A percentile compares a stretch with the other conserved stretches of the same genome.
phyloP scores from a whole-genome alignment of 2,329 filamentous ascomycete genomes.

The Penicillium sp. region DNA sequence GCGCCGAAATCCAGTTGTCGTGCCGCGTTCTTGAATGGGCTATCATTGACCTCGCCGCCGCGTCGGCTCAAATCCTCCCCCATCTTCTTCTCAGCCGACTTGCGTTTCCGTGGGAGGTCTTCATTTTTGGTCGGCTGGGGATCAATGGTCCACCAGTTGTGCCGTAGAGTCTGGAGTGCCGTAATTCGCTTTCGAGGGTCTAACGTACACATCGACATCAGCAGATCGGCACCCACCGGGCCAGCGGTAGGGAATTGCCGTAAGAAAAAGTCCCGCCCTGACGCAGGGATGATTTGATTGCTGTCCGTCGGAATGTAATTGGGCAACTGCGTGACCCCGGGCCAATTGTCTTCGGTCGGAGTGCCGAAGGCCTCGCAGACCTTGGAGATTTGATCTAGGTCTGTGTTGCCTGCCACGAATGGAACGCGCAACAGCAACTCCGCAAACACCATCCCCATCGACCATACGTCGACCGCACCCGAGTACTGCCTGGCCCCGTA shows the following conservation, averaged over 20 bases:
- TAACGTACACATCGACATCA: constrained; percentile 81
- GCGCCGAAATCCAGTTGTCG: constrained; percentile 78
- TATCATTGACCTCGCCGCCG: constrained; percentile 71
- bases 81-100: constrained; percentile 74
- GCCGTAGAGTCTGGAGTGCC: constrained; percentile 75
- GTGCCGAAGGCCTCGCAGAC: constrained; percentile 87
- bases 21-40: constrained; percentile 72
- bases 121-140: constrained; percentile 82
- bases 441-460: constrained; percentile 87
- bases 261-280: constrained; percentile 73
- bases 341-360: constrained; percentile 93
- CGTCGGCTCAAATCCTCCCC: constrained; percentile 80
- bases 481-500: constrained; percentile 89
- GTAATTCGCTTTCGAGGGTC: constrained; percentile 86
- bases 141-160: constrained; percentile 83
- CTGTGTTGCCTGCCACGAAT: constrained; percentile 80
- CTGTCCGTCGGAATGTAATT: constrained; percentile 75
- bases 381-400: constrained; percentile 82
- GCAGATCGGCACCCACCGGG: constrained; percentile 79
- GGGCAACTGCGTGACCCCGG: constrained; percentile 79
- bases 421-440: constrained; percentile 84
- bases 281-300: constrained; percentile 59
- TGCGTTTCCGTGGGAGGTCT: constrained; percentile 70
- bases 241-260: constrained; percentile 80
- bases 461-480: constrained; percentile 92